Evolutionary conservation across 1,139 yeast species (phyloP), one percentile per base, ranked within the genome.

Genomic region (Geotrichum bryndzae): DNA sequence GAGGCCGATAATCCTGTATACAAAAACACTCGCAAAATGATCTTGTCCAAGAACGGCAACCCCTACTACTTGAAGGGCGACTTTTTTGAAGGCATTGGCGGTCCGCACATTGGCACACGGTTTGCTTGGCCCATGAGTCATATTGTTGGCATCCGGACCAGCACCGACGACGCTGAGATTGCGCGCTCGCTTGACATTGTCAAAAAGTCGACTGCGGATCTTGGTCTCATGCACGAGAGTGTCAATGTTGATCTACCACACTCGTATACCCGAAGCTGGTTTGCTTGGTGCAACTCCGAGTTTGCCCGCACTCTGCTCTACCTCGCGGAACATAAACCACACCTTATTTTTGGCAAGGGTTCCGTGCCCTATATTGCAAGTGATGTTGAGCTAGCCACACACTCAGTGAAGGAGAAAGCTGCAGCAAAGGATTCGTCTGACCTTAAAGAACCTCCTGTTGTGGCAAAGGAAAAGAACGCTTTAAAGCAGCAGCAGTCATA

Each of bases 81-180:
- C 3, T 73, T 72, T 65, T 87, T 90, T 69, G 80, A 82, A 67
- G 97, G 97, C 0, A 81, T 90, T 64, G 97, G 97, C 0, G 96
- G 97, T 0, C 97, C 97, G 0, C 97, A 90, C 72, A 83, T 90
- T 53, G 97, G 97, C 0, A 81, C 88, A 35, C 77, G 79, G 45
- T 81, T 85, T 70, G 96, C 96, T 0, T 90, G 97, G 97, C 97
- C 97, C 29, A 88, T 90, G 96, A 85, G 94, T 31, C 77, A 88
- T 45, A 74, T 90, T 55, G 80, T 89, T 61, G 82, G 84, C 45
- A 89, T 90, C 23, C 80, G 96, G 66, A 90, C 97, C 0, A 77
- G 87, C 3, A 83, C 85, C 65, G 84, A 87, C 66, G 95, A 89
- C 63, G 79, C 78, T 0, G 96, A 90, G 69, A 89, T 90, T 45